Base-by-base conservation (phyloP, 2,329 filamentous ascomycete species). In the Talaromyces islandicus region DNA sequence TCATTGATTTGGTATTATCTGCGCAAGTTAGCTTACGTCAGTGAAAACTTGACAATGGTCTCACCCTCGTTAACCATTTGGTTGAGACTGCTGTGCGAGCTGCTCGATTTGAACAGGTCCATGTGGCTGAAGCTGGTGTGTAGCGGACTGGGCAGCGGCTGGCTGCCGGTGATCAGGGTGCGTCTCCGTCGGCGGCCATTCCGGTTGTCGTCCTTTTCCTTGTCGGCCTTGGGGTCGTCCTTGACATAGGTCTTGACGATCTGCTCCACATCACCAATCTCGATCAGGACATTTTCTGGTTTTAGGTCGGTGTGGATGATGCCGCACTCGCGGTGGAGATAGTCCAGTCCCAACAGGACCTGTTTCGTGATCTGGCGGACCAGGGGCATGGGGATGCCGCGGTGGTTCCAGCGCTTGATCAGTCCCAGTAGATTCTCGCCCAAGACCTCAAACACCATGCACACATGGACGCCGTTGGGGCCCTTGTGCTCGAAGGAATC, bases 281-380 rank as follows among this genome's bases (percentile, higher is more conserved):
- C 94, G 73, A 99, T 97, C 65, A 99, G 82, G 32, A 99, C 94
- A 71, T 99, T 99, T 74, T 99, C 94, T 54, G 94, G 94, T 77
- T 99, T 97, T 67, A 97, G 79, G 73, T 97, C 93, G 62, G 94
- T 97, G 77, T 99, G 94, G 71, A 99, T 97, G 78, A 99, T 97
- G 71, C 94, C 94, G 77, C 94, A 99, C 78, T 99, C 93, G 69
- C 94, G 88, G 75, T 99, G 94, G 43, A 99, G 84, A 73, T 97
- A 97, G 76, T 99, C 94, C 64, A 99, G 82, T 46, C 94, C 94
- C 29, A 99, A 85, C 54, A 99, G 83, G 10, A 97, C 94, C 78
- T 99, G 94, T 77, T 97, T 97, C 30, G 94, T 95, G 76, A 99
- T 99, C 75, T 97, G 94, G 81, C 97, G 97, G 73, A 97, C 94